These are phyloP conservation scores for Smittium mucronatum DNA, from an alignment of 371 early-diverging fungal species.

Conservation along the genomic window DNA sequence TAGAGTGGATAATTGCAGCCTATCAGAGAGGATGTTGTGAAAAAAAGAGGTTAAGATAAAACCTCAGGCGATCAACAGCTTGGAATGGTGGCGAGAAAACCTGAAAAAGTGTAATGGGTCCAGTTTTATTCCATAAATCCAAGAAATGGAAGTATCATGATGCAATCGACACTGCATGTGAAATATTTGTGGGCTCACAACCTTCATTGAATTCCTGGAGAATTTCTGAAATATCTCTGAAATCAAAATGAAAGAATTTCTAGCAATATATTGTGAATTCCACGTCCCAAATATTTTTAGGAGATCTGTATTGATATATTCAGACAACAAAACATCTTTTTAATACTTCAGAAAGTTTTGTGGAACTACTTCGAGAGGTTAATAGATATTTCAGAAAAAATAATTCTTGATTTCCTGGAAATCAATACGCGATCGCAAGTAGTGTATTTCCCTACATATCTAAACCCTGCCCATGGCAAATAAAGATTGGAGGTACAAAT, in stretches of 20 bases:
- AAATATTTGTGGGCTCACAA: not conserved
- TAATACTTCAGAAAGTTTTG: not conserved
- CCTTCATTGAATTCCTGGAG: not conserved
- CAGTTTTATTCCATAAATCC: not conserved
- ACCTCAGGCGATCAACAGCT: not conserved
- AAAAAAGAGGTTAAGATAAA: not conserved
- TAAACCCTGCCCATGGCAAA: not conserved
- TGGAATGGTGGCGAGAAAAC: not conserved
- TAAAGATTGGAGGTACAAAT: not conserved
- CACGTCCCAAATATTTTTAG: not conserved
- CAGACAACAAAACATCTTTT: not conserved
- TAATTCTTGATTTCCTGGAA: not conserved
- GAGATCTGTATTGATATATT: not conserved
- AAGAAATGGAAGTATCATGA: not conserved
- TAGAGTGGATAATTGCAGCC: not conserved
- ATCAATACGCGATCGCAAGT: not conserved
- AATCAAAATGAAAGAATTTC: not conserved
- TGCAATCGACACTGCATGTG: not conserved
- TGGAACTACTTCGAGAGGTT: not conserved
- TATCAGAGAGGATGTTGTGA: not conserved
- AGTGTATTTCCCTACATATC: not conserved
- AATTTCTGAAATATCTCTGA: not conserved
- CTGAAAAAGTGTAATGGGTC: not conserved
- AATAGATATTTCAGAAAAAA: not conserved
- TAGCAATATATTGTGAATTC: not conserved